Evolutionary conservation across 495 filamentous ascomycete genomes (phyloP), one percentile per base, ranked within the genome.

Genomic region (Apodospora peruviana): DNA sequence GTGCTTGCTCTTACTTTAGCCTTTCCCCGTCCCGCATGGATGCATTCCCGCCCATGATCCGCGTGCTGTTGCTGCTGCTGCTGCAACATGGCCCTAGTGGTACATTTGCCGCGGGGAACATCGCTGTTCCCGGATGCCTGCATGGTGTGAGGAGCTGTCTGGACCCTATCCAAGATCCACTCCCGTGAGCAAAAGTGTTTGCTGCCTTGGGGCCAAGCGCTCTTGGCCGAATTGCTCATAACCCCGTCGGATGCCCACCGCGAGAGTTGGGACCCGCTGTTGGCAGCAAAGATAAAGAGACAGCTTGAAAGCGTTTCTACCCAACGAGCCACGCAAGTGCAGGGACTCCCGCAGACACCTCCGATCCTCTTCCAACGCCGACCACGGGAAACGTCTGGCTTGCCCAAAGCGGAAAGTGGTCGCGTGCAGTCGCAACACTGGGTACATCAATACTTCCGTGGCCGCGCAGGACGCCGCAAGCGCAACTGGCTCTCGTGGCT

Each of bases 31-130:
- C 29, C 10, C 50, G 43, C 40, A 29, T 8, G 5, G 42, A 34
- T 21, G n/a, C 2, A 22, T 20, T 7, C 42, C 9, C 8, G 24
- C 9, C 35, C 25, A 19, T 17, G 42, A 44, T 34, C 25, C 42
- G 18, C 21, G 40, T 19, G 25, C 14, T 17, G n/a, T 7, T 49
- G 32, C 43, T 34, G 25, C 25, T 44, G 42, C 44, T 48, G 19
- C 44, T 22, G 24, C 40, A 44, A 29, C 11, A 36, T 53, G 44
- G 46, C 45, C 52, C 48, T n/a, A 59, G 58, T 61, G 58, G 55
- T 61, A 32, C 43, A 47, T 38, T 40, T 45, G 22, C 4, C 8
- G 39, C 49, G 41, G 39, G 43, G 45, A 42, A n/a, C 44, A 43
- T 34, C 43, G 37, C 45, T 48, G 40, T 47, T 43, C 44, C 37